Base-by-base conservation (phyloP, 371 early-diverging fungal species). In the Syncephalastrum sp. region DNA sequence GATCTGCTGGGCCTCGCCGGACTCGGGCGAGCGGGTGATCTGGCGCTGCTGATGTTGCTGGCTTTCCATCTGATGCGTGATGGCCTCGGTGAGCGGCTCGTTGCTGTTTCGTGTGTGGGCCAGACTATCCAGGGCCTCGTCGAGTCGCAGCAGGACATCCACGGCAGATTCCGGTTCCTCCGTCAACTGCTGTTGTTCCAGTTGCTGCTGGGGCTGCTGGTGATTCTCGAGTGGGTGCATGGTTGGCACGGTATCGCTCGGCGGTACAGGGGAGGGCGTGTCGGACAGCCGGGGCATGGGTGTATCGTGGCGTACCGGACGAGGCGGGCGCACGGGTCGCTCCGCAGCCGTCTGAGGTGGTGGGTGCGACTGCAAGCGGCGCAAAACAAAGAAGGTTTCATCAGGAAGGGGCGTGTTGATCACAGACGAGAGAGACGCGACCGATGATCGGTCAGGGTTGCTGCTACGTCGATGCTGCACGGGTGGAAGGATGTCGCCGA, bases 381-480 rank as follows among this genome's bases (percentile, higher is more conserved):
- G 63, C 24, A 78, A 55, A 25, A 79, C 58, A 19, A 79, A 79
- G 44, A 53, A 76, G 1, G 65, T 68, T 56, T 79, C 80, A 45
- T 68, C 67, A 23, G 64, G 61, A 48, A 67, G 68, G 29, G 76
- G 49, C 0, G 46, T 16, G 5, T 56, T 53, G 21, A 69, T 74
- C 17, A 68, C 67, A 13, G 70, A 69, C 10, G 80, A 72, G 7
- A 63, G 46, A 0, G 72, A 71, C 3, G 67, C 59, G 23, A 78
- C 66, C 0, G 78, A 78, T 8, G 68, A 62, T 55, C 76, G 56
- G 27, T 79, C 80, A 10, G 77, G 75, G 50, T 76, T 70, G 25
- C 60, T 65, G 50, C 59, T 70, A 7, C 78, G 73, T 19, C 69
- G 61, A 46, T 67, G 66, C 44, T 64, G 65, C 17, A 74, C 60